Evolutionary conservation across 768 basidiomycete genomes (phyloP).

Genomic region (Leccinum sublutescens): DNA sequence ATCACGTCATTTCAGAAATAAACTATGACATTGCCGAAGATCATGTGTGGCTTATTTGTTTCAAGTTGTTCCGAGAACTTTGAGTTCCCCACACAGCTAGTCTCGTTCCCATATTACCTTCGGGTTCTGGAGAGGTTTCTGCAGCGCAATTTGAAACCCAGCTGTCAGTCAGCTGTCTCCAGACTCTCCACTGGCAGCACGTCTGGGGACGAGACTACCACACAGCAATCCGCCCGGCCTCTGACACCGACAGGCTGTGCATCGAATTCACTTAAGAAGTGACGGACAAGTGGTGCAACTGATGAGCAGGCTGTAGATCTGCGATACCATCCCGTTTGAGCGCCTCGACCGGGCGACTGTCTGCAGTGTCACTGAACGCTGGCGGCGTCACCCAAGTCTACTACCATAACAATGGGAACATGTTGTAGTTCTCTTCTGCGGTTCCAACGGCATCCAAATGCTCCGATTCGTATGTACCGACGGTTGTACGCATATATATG

Average conservation of each 20-base stretch:
- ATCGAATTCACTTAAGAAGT: not conserved
- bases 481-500: not conserved
- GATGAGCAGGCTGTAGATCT: not conserved
- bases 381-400: not conserved
- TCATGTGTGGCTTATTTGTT: not conserved
- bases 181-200: too few relatives aligned
- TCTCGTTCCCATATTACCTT: too few relatives aligned
- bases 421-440: not conserved
- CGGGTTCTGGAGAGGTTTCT: too few relatives aligned
- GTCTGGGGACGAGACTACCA: too few relatives aligned
- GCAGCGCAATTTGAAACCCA: too few relatives aligned
- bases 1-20: too few relatives aligned
- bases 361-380: not conserved
- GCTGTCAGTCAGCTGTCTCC: too few relatives aligned
- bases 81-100: not conserved
- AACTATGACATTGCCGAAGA: too few relatives aligned
- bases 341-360: not conserved
- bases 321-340: not conserved
- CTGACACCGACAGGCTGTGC: not conserved
- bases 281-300: not conserved
- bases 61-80: too few relatives aligned
- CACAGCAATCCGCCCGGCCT: not conserved
- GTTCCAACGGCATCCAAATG: not conserved
- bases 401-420: not conserved
- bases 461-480: not conserved